Conservation (phyloP, 441 rosid species). For the Omphalea diandra region DNA sequence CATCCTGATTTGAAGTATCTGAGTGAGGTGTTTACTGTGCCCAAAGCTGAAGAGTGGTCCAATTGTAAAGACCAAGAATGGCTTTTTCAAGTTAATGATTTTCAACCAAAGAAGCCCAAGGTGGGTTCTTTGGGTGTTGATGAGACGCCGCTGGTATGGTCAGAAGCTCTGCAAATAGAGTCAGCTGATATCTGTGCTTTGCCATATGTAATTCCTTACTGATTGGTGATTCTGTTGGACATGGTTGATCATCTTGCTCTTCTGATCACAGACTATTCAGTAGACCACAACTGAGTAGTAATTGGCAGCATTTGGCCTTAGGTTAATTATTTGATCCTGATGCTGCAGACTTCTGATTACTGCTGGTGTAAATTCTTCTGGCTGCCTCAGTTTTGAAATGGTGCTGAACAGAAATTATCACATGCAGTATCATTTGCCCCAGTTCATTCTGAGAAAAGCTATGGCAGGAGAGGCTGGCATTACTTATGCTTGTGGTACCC, state of each 20-base stretch:
- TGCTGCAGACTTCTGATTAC: constrained; percentile 17
- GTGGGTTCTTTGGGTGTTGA: constrained; percentile 30
- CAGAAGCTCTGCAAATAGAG: constrained; percentile 44
- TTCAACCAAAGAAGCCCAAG: constrained; percentile 36
- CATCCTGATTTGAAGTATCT: constrained; percentile 56
- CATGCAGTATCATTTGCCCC: background rate
- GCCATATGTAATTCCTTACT: constrained; percentile 61
- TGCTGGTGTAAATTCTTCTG: constrained; percentile 1
- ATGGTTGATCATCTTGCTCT: constrained; percentile 11
- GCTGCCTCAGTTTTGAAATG: constrained; percentile 4
- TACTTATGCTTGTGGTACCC: constrained; percentile 3
- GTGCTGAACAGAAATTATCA: constrained; percentile 9
- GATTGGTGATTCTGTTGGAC: constrained; percentile 21
- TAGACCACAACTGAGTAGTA: background rate
- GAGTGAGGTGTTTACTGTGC: constrained; percentile 43
- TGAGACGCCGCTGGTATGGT: constrained; percentile 46
- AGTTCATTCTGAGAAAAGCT: background rate
- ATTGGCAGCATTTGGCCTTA: constrained; percentile 24
- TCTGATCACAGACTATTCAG: constrained; percentile 8
- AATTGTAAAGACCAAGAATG: constrained; percentile 47
- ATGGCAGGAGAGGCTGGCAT: constrained; percentile 12
- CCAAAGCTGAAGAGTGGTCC: constrained; percentile 36
- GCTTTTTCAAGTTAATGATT: constrained; percentile 35
- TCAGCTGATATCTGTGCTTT: constrained; percentile 46
- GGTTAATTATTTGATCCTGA: constrained; percentile 14